Evolutionary conservation across 1,284 basidiomycete species (phyloP).

Genomic region (Wolfiporia cocos): DNA sequence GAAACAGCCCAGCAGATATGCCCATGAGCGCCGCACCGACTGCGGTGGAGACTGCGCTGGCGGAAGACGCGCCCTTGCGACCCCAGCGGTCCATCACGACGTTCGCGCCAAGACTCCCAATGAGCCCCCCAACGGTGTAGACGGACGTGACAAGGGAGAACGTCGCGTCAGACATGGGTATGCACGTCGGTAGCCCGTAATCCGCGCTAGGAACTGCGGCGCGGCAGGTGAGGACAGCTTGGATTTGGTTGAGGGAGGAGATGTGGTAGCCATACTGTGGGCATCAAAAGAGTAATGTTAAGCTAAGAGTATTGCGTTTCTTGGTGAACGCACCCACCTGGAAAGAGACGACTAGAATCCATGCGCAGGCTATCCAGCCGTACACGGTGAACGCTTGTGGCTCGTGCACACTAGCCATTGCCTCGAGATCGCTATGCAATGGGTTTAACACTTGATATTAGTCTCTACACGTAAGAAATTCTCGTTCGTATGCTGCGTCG

Average conservation of each 20-base stretch:
- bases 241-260: conserved; percentile 84
- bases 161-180: conserved; percentile 67
- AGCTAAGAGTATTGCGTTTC: not conserved
- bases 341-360: conserved; percentile 60
- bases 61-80: conserved; percentile 53
- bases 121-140: conserved; percentile 85
- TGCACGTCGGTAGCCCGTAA: conserved; percentile 55
- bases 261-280: conserved; percentile 76
- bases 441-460: no score
- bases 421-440: no score
- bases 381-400: conserved; percentile 43
- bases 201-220: conserved; percentile 10
- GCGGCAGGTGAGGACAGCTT: conserved; percentile 69
- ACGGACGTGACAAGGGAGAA: conserved; percentile 82
- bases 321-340: conserved; percentile 45
- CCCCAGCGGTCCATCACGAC: conserved; percentile 66
- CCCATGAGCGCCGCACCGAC: conserved; percentile 63
- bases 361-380: conserved; percentile 56
- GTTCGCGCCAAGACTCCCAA: conserved; percentile 72
- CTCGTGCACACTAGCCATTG: conserved; percentile 12
- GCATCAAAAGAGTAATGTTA: conserved; percentile 3
- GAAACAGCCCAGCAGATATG: conserved; percentile 48
- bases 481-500: no score
- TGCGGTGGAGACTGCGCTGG: conserved; percentile 54
- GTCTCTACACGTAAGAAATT: no score